Evolutionary conservation across 495 filamentous ascomycete genomes (phyloP).

Genomic region (Aspergillus campestris): DNA sequence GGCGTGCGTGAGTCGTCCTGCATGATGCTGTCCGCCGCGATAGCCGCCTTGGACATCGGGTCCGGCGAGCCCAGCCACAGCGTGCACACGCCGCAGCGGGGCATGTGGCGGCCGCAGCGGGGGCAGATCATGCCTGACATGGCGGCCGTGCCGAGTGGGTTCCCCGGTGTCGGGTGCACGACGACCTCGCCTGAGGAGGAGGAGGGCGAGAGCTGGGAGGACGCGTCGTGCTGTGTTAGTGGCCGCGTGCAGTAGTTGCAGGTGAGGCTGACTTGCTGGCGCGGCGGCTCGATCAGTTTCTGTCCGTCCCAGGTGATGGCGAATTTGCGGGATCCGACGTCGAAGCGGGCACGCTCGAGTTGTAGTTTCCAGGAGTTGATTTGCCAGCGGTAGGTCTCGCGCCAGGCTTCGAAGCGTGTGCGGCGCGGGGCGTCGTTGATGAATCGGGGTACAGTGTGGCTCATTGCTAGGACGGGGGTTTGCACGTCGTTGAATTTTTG

Average conservation of each 20-base stretch:
- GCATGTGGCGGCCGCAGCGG: conserved; percentile 77
- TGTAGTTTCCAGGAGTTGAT: conserved; percentile 70
- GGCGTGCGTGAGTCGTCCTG: conserved; percentile 23
- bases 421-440: conserved; percentile 50
- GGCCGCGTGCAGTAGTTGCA: conserved; percentile 73
- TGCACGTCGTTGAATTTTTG: conserved; percentile 81
- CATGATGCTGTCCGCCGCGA: conserved; percentile 33
- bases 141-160: conserved; percentile 26
- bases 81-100: conserved; percentile 81
- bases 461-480: conserved; percentile 77
- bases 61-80: conserved; percentile 76
- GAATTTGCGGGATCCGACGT: conserved; percentile 49
- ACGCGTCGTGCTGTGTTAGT: conserved; percentile 35
- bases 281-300: conserved; percentile 54
- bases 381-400: conserved; percentile 68
- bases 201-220: conserved; percentile 27
- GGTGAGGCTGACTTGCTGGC: conserved; percentile 69
- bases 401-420: conserved; percentile 67
- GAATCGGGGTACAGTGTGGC: conserved; percentile 72
- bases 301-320: conserved; percentile 54
- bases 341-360: conserved; percentile 54
- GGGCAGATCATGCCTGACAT: conserved; percentile 61
- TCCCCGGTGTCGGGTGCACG: conserved; percentile 26
- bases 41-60: conserved; percentile 49
- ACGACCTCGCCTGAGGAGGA: conserved; percentile 24